A percentile compares a stretch with the other conserved stretches of the same genome.
phyloP scores from a whole-genome alignment of 2,329 filamentous ascomycete species.

The Aspergillus vadensis region DNA sequence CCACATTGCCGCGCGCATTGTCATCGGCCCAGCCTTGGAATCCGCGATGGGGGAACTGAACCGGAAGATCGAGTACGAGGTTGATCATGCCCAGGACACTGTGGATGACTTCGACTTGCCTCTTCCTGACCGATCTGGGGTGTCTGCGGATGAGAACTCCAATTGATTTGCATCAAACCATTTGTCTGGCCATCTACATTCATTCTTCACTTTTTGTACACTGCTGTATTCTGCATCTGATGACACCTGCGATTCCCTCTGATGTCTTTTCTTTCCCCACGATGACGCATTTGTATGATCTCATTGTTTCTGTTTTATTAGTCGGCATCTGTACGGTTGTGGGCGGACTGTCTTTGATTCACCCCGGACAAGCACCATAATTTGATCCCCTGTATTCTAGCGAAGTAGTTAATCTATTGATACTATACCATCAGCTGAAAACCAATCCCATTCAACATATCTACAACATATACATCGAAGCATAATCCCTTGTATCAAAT shows the following conservation, averaged over 20 bases:
- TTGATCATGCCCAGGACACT: constrained; percentile 24
- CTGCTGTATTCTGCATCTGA: constrained; percentile 15
- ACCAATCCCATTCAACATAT: background rate
- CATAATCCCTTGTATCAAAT: too few species aligned
- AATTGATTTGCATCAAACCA: background rate
- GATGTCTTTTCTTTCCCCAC: background rate
- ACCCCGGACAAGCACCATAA: constrained; percentile 19
- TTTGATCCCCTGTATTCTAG: constrained; percentile 21
- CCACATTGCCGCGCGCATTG: constrained; percentile 75
- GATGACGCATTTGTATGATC: constrained; percentile 7
- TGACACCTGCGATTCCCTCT: constrained; percentile 19
- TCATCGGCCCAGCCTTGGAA: constrained; percentile 39
- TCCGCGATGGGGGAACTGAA: constrained; percentile 22
- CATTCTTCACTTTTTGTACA: background rate
- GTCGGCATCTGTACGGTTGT: constrained; percentile 11
- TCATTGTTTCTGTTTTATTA: background rate
- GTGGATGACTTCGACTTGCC: constrained; percentile 46
- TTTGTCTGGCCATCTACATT: background rate
- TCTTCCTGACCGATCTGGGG: constrained; percentile 29
- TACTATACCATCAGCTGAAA: background rate
- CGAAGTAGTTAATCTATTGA: constrained; percentile 13
- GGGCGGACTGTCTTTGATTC: constrained; percentile 11
- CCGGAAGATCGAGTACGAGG: constrained; percentile 20
- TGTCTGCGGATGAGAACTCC: constrained; percentile 11
- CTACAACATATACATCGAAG: background rate